Evolutionary conservation across 495 filamentous ascomycete species (phyloP).

Genomic region (Xylaria nigripes): DNA sequence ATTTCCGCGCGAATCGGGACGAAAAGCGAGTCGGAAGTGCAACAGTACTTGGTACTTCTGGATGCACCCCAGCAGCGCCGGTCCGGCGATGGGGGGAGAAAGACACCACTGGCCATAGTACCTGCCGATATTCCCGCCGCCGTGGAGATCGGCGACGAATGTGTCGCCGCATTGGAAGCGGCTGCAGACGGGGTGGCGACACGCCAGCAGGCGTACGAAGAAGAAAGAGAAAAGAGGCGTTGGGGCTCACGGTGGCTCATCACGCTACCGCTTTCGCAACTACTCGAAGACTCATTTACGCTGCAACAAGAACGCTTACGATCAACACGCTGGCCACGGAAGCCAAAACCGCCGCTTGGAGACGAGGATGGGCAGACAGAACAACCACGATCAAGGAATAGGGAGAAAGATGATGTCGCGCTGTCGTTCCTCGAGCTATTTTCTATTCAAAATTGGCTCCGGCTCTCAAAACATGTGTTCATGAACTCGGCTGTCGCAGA

Average conservation of each 20-base stretch:
- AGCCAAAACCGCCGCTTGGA: constrained; percentile 27
- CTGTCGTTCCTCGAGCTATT: constrained; percentile 44
- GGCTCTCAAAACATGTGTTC: constrained; percentile 58
- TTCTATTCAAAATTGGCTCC: constrained; percentile 50
- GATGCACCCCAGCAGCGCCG: constrained; percentile 34
- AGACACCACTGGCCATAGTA: constrained; percentile 12
- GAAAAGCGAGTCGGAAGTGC: constrained; percentile 69
- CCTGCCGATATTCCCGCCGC: constrained; percentile 59
- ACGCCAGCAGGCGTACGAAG: constrained; percentile 50
- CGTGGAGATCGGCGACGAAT: constrained; percentile 59
- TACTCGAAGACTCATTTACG: constrained; percentile 22
- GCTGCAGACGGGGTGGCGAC: constrained; percentile 54
- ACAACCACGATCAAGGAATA: neutral
- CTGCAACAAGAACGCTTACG: neutral
- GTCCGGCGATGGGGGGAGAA: constrained; percentile 21
- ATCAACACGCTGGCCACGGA: constrained; percentile 22
- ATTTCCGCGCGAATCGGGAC: constrained; percentile 58
- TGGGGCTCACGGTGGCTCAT: constrained; percentile 36
- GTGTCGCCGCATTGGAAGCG: constrained; percentile 55
- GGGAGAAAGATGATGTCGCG: constrained; percentile 32
- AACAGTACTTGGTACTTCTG: constrained; percentile 56
- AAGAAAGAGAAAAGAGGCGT: constrained; percentile 42
- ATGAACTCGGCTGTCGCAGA: constrained; percentile 63
- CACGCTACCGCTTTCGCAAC: constrained; percentile 43
- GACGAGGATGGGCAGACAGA: neutral